Evolutionary conservation across 768 basidiomycete species (phyloP).

Genomic region (Tylopilus plumbeoviolaceoides): DNA sequence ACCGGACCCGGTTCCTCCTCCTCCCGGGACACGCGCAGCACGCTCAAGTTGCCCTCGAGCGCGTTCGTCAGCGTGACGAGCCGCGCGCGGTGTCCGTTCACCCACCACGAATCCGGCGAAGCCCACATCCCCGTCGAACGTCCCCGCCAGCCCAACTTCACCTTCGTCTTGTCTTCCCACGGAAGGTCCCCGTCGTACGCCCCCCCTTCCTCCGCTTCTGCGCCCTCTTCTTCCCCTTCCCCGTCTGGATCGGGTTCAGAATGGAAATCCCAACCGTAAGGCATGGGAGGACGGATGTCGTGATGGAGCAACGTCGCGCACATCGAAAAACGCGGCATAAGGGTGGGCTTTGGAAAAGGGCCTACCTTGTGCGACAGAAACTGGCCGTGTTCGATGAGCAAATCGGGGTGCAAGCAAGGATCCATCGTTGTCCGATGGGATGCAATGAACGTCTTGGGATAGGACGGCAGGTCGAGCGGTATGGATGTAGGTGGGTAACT

Average conservation of each 20-base stretch:
- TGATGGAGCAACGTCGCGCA: conserved; percentile 50
- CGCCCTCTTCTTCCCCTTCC: neutral
- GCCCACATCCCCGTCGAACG: conserved; percentile 62
- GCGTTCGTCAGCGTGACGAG: conserved; percentile 44
- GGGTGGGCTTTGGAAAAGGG: conserved; percentile 37
- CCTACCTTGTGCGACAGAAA: conserved; percentile 47
- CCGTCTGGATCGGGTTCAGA: conserved; percentile 12
- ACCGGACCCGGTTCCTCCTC: conserved; percentile 24
- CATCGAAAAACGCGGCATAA: conserved; percentile 52
- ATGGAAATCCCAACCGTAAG: conserved; percentile 46
- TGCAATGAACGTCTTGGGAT: conserved; percentile 31
- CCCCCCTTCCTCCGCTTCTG: conserved; percentile 8
- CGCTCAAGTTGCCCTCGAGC: conserved; percentile 34
- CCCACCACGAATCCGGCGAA: conserved; percentile 40
- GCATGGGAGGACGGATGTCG: conserved; percentile 49
- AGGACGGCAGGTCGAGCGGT: neutral
- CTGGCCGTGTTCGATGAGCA: conserved; percentile 44
- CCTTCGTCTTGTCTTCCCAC: conserved; percentile 62
- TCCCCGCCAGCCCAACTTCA: conserved; percentile 69
- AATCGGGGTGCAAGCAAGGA: conserved; percentile 34
- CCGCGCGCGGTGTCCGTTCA: conserved; percentile 44
- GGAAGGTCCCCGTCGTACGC: conserved; percentile 46
- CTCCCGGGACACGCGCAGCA: conserved; percentile 33
- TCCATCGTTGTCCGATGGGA: conserved; percentile 35
- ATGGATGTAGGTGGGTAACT: conserved; percentile 18